Evolutionary conservation across 768 basidiomycete species (phyloP).

Genomic region (Collybiopsis confluens): DNA sequence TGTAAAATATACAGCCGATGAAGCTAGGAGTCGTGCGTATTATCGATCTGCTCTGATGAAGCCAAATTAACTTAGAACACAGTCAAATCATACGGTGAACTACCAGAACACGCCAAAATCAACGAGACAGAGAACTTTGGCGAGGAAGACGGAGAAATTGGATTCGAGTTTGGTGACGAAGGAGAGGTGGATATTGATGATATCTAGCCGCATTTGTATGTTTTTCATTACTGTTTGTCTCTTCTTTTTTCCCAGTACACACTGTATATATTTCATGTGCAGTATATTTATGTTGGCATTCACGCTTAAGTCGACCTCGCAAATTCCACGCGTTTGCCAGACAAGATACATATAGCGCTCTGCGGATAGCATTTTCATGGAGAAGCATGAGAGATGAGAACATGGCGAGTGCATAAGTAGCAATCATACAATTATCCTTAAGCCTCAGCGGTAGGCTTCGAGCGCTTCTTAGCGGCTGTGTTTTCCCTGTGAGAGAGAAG

Average conservation of each 20-base stretch:
- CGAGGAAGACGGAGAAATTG: constrained; percentile 86
- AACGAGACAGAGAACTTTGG: constrained; percentile 95
- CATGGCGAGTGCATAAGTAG: constrained; percentile 2
- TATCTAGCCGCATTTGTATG: constrained; percentile 47
- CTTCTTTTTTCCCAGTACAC: not conserved
- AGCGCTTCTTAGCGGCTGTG: constrained; percentile 83
- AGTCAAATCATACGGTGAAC: constrained; percentile 98
- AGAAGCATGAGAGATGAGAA: not conserved
- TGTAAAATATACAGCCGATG: constrained; percentile 97
- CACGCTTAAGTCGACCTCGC: no score
- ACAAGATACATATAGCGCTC: not conserved
- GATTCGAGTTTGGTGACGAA: constrained; percentile 87
- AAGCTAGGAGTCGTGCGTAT: constrained; percentile 71
- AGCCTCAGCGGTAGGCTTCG: constrained; percentile 49
- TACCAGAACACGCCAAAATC: constrained; percentile 94
- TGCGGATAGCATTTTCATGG: no score
- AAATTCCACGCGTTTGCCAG: no score
- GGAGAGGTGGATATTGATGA: constrained; percentile 89
- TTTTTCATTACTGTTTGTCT: not conserved
- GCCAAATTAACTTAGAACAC: constrained; percentile 6
- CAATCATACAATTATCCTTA: not conserved
- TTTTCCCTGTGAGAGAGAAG: constrained; percentile 60
- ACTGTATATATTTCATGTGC: not conserved
- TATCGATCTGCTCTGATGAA: not conserved
- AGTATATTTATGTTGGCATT: not conserved